phyloP scores from a whole-genome alignment of 257 asterid genomes.

The Ophiorrhiza pumila region DNA sequence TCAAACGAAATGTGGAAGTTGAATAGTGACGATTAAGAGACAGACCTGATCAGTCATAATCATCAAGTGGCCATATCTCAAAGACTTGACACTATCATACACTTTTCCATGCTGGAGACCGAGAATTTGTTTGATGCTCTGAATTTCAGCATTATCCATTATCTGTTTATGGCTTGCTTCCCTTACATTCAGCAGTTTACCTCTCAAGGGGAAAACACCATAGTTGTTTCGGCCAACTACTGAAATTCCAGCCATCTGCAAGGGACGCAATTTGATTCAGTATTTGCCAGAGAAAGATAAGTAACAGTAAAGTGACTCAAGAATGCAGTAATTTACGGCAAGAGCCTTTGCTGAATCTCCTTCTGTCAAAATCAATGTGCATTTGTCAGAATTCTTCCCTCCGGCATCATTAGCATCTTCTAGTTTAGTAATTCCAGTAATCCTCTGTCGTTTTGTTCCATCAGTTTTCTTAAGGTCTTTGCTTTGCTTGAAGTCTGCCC shows the following conservation, averaged over 20 bases:
- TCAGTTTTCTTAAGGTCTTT: constrained; percentile 94
- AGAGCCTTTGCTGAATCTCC: constrained; percentile 99
- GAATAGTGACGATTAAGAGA: background rate
- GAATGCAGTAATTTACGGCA: constrained; percentile 55
- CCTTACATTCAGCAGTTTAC: constrained; percentile 93
- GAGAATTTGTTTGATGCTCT: constrained; percentile 73
- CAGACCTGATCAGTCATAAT: constrained; percentile 98
- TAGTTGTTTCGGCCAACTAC: constrained; percentile 79
- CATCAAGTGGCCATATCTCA: constrained; percentile 94
- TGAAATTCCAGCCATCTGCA: constrained; percentile 89
- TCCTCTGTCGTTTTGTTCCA: constrained; percentile 63
- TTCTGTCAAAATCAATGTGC: constrained; percentile 95
- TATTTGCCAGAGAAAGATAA: background rate
- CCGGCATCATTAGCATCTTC: constrained; percentile 96
- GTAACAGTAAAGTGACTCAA: background rate
- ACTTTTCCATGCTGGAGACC: constrained; percentile 87
- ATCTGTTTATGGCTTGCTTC: constrained; percentile 86
- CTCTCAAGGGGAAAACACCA: constrained; percentile 94
- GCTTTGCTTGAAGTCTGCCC: constrained; percentile 92
- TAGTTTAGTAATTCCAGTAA: constrained; percentile 65
- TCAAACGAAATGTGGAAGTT: background rate
- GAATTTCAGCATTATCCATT: constrained; percentile 76
- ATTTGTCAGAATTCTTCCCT: constrained; percentile 69
- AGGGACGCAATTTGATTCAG: constrained; percentile 10
- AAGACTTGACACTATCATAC: constrained; percentile 68